Evolutionary conservation across 768 basidiomycete species (phyloP).

Genomic region (Chalciporus sphaerocephalus): DNA sequence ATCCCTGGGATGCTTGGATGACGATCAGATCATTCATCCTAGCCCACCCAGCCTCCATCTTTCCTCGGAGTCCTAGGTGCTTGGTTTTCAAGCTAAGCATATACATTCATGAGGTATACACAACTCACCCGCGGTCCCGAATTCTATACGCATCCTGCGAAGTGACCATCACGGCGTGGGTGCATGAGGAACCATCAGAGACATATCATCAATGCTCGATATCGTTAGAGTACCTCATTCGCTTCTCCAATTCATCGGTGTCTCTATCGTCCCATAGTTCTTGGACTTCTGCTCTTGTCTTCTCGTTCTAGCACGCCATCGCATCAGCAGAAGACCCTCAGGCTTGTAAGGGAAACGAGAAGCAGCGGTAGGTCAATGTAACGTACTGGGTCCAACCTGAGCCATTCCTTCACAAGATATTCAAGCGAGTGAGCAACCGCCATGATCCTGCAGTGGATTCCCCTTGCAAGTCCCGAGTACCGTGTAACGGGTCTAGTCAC

Average conservation of each 20-base stretch:
- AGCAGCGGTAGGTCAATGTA: neutral
- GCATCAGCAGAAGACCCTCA: neutral
- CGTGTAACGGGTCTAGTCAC: no score
- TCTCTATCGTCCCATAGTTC: constrained; percentile 29
- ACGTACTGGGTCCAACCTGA: constrained; percentile 44
- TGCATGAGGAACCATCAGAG: neutral
- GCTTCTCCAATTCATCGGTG: constrained; percentile 35
- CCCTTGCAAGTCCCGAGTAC: no score
- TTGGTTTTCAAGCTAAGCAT: constrained; percentile 1
- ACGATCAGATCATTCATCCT: constrained; percentile 87
- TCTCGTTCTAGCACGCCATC: constrained; percentile 33
- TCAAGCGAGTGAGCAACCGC: constrained; percentile 27
- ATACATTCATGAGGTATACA: neutral
- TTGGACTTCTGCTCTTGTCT: constrained; percentile 37
- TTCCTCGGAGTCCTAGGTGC: constrained; percentile 61
- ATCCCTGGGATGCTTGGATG: constrained; percentile 76
- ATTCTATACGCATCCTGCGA: constrained; percentile 66
- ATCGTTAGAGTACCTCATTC: constrained; percentile 35
- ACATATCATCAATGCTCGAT: neutral
- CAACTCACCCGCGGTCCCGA: constrained; percentile 76
- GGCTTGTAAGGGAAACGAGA: no score
- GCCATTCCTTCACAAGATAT: constrained; percentile 47
- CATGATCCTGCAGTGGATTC: neutral
- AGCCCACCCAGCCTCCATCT: constrained; percentile 88
- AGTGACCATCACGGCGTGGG: neutral